Conservation (phyloP, 768 basidiomycete genomes). For the Podaxis mareebaensis region DNA sequence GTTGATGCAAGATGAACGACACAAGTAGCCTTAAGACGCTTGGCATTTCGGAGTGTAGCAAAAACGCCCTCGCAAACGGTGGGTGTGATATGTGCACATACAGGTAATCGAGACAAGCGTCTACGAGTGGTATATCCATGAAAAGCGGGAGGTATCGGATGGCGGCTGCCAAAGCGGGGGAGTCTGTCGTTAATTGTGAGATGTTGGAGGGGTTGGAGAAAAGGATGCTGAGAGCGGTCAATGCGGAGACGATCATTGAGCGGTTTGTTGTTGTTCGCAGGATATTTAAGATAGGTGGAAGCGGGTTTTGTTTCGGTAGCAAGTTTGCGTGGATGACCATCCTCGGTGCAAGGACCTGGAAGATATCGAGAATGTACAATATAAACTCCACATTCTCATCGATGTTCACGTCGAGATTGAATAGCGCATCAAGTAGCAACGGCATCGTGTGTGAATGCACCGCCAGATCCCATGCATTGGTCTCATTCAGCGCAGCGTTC, state of each 20-base stretch:
- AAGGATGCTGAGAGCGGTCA: conserved; percentile 60
- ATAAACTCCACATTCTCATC: conserved; percentile 75
- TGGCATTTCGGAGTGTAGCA: conserved; percentile 70
- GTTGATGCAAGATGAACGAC: conserved; percentile 67
- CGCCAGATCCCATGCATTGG: conserved; percentile 63
- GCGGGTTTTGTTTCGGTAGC: conserved; percentile 44
- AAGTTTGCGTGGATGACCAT: conserved; percentile 36
- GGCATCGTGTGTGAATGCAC: conserved; percentile 61
- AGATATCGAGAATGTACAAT: conserved; percentile 68
- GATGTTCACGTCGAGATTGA: conserved; percentile 55
- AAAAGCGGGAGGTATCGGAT: conserved; percentile 76
- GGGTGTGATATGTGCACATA: conserved; percentile 76
- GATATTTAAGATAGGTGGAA: conserved; percentile 57
- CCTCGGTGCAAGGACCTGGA: conserved; percentile 59
- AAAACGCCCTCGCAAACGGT: conserved; percentile 74
- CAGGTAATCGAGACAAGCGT: conserved; percentile 72
- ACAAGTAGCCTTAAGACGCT: conserved; percentile 68
- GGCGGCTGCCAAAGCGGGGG: conserved; percentile 61
- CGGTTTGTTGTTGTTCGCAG: conserved; percentile 65
- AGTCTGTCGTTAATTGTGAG: conserved; percentile 50
- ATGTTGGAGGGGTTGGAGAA: conserved; percentile 63
- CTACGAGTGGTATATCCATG: conserved; percentile 66
- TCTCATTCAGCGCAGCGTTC: conserved; percentile 75
- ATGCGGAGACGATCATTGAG: conserved; percentile 67
- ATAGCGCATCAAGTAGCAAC: conserved; percentile 65